A percentile compares a stretch with the other conserved stretches of the same genome.
Evolutionary conservation across 306 rosid species (phyloP).

Genomic region (Lathyrus aphaca): DNA sequence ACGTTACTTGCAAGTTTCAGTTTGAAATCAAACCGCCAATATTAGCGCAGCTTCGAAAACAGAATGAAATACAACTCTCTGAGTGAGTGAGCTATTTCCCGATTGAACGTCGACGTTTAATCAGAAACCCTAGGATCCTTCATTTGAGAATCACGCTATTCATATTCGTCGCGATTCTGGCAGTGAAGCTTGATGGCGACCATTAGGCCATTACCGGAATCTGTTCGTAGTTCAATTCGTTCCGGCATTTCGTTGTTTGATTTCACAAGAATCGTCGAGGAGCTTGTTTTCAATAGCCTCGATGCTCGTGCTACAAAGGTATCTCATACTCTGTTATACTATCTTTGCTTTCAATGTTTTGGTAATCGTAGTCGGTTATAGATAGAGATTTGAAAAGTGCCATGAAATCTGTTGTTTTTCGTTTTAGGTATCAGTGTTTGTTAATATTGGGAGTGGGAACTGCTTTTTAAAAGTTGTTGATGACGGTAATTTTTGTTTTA

Average conservation of each 20-base stretch:
- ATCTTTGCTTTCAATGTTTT: not conserved
- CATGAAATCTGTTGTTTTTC: constrained; percentile 28
- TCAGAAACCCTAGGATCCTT: constrained; percentile 30
- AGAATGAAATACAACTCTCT: not conserved
- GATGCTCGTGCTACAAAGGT: constrained; percentile 82
- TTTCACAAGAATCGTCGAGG: constrained; percentile 77
- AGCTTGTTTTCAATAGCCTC: constrained; percentile 77
- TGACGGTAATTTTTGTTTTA: constrained; percentile 51
- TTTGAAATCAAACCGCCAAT: constrained; percentile 40
- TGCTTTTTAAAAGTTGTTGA: constrained; percentile 78
- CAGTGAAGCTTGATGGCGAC: constrained; percentile 49
- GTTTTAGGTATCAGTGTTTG: constrained; percentile 70
- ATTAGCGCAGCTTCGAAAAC: not conserved
- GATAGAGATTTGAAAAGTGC: not conserved
- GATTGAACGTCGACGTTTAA: constrained; percentile 37
- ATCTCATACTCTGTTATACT: not conserved
- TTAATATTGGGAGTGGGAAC: constrained; percentile 62
- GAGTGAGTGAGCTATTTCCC: not conserved
- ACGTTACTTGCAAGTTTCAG: not conserved
- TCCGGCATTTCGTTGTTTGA: constrained; percentile 69
- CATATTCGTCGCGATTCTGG: constrained; percentile 6
- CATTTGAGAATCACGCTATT: not conserved
- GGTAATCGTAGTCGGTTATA: not conserved
- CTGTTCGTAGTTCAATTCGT: constrained; percentile 68
- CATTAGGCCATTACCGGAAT: constrained; percentile 60